These are phyloP conservation scores for Schizochytrium sp. DNA, from an alignment of 108 stramenopile species.

Conservation along the genomic window DNA sequence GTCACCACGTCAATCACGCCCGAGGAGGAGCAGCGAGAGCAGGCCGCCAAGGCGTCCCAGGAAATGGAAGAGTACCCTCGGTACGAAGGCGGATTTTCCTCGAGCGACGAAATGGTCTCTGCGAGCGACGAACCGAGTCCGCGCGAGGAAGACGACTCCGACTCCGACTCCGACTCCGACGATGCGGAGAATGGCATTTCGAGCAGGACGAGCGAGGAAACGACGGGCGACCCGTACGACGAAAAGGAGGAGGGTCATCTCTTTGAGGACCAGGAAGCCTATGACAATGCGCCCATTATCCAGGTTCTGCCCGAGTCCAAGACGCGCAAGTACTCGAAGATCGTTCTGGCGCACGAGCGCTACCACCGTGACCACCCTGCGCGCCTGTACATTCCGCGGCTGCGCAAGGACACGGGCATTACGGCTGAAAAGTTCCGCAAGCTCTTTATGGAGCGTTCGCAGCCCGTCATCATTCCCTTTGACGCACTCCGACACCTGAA, in stretches of 20 bases:
- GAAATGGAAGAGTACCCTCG: background rate
- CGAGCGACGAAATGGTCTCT: constrained; percentile 6
- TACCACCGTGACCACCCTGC: constrained; percentile 15
- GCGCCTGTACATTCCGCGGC: background rate
- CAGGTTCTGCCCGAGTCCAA: background rate
- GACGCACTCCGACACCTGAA: constrained; percentile 2
- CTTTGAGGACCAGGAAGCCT: background rate
- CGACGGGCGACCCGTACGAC: background rate
- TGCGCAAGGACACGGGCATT: background rate
- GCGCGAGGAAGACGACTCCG: background rate
- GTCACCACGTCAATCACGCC: background rate
- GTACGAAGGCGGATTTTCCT: background rate
- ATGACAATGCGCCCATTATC: background rate
- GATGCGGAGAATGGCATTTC: background rate
- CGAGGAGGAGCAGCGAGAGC: background rate
- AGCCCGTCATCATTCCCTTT: constrained; percentile 12
- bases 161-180: background rate
- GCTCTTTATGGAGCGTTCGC: background rate
- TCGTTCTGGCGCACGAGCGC: background rate
- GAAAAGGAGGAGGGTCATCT: background rate
- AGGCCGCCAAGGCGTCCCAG: background rate
- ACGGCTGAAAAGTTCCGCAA: constrained; percentile 8
- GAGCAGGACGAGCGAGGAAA: background rate
- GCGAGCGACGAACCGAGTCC: background rate
- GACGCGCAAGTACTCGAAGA: constrained; percentile 7